Evolutionary conservation across 78 protist genomes (phyloP).

Genomic region (Chrysochromulina parva): DNA sequence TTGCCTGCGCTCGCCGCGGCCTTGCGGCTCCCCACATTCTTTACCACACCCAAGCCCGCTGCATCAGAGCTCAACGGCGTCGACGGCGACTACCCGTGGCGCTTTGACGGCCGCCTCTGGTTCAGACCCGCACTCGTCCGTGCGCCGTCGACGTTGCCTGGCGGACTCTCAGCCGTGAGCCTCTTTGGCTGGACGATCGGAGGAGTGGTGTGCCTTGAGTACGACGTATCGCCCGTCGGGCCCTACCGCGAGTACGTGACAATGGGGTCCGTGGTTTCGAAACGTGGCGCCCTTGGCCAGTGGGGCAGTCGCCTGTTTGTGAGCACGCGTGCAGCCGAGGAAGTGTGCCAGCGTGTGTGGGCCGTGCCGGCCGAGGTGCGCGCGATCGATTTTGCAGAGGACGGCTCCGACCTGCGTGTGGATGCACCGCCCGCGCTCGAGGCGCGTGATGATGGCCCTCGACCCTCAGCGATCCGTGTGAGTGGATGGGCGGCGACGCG

Average conservation of each 20-base stretch:
- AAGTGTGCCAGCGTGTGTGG: background rate
- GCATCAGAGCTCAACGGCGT: background rate
- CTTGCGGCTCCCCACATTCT: too few relatives aligned
- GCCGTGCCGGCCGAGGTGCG: background rate
- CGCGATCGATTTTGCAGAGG: background rate
- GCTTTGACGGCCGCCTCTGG: background rate
- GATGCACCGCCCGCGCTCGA: background rate
- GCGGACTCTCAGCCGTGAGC: background rate
- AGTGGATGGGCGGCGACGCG: background rate
- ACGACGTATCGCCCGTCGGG: conserved; percentile 17
- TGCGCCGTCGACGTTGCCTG: background rate
- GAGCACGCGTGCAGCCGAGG: background rate
- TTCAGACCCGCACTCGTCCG: background rate
- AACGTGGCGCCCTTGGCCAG: conserved; percentile 15
- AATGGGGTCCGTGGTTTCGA: conserved; percentile 3
- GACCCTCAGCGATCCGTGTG: background rate
- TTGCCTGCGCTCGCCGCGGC: too few relatives aligned
- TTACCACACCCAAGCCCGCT: too few relatives aligned
- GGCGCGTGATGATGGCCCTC: background rate
- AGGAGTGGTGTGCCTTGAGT: background rate
- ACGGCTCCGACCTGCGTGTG: background rate
- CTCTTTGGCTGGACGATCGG: conserved; percentile 32
- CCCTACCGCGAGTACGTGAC: conserved; percentile 25
- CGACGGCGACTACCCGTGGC: background rate
- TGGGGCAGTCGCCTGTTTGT: conserved; percentile 12